Conservation (phyloP, 2,329 filamentous ascomycete species). For the Aspergillus pseudoglaucus region DNA sequence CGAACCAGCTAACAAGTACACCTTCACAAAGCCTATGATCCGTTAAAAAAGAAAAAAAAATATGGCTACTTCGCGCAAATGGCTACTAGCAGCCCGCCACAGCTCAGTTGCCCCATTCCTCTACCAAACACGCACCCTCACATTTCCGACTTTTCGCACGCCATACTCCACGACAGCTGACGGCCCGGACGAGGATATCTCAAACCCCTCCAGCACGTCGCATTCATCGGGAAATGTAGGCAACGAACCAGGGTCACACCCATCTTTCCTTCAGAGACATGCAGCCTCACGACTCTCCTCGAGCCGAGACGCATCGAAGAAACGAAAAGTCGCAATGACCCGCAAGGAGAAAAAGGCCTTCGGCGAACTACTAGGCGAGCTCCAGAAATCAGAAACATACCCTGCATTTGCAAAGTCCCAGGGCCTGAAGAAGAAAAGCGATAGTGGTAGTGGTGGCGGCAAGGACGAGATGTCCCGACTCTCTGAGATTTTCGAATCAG, state of each 20-base stretch:
- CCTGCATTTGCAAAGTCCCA: neutral
- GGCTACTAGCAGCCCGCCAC: conserved; percentile 19
- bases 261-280: conserved; percentile 12
- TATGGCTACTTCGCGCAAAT: conserved; percentile 27
- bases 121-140: conserved; percentile 63
- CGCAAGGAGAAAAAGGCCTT: conserved; percentile 15
- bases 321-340: conserved; percentile 13
- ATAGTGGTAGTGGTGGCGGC: conserved; percentile 9
- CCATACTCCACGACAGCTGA: neutral
- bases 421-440: neutral
- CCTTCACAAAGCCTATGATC: neutral
- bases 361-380: conserved; percentile 13
- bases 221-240: no score
- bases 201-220: neutral
- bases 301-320: neutral
- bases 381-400: conserved; percentile 1
- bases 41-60: neutral
- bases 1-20: neutral
- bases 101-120: conserved; percentile 57
- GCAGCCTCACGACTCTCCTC: conserved; percentile 6
- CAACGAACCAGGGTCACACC: conserved; percentile 9
- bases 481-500: conserved; percentile 18
- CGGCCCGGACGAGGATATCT: neutral
- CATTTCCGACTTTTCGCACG: conserved; percentile 4
- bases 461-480: conserved; percentile 21